Base-by-base conservation (phyloP, 768 basidiomycete genomes). In the Crassisporium funariophilum region DNA sequence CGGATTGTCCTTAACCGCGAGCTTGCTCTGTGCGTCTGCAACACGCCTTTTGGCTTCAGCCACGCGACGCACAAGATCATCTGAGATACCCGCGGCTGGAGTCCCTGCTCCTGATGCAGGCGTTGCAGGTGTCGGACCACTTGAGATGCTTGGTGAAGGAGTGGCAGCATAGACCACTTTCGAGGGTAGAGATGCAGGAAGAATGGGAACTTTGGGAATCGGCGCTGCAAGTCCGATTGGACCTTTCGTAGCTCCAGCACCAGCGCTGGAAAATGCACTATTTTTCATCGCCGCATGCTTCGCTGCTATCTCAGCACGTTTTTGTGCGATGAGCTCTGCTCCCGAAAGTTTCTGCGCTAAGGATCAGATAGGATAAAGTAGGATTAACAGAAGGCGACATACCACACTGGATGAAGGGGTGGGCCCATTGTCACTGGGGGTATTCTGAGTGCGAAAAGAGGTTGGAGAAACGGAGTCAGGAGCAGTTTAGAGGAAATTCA, bases 41-140 rank as follows among this genome's bases (percentile, higher is more conserved):
- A 95, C 91, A 43, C 88, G 79, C 27, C 84, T 77, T 65, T 88
- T 91, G 10, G 93, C 91, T 50, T 97, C 95, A 5, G 87, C 88
- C 0, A 97, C 82, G 49, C 80, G 75, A 6, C 82, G 80, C 0
- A 81, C 72, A 4, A 92, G 63, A 51, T 91, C 88, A 48, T 87
- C 85, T 20, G 76, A 64, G 20, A 73, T 70, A 16, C 50, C 60
- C 8, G 72, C 61, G 1, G 73, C 69, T 7, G 83, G 71, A n/a
- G 81, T 68, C 9, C 70, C 56, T 4, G 62, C 46, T 1, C 56
- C 60, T 4, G 67, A 62, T 11, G 56, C 51, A 3, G 61, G 51
- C 16, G 76, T 63, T 2, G 75, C 71, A 3, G 82, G 71, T 5
- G 81, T 69, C 3, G 71, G 69, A 13, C 74, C 62, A 27, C 72